Evolutionary conservation across 805 yeast genomes (phyloP).

Genomic region (Metschnikowia bowlesiae): DNA sequence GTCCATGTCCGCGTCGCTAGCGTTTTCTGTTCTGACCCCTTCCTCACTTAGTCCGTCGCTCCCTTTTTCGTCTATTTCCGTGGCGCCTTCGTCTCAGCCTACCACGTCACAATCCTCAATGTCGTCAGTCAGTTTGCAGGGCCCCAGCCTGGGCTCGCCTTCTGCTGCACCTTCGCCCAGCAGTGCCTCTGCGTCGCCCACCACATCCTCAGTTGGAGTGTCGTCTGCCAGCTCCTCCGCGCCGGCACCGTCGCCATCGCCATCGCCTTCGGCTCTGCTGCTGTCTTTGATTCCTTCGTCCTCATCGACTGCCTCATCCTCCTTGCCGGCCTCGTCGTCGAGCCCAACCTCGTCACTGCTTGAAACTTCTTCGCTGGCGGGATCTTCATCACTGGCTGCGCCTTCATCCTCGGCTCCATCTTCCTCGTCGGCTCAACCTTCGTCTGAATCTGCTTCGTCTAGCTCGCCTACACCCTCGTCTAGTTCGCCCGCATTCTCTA

Average conservation of each 20-base stretch:
- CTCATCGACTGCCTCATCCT: background rate
- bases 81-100: background rate
- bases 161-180: too few species aligned
- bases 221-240: too few species aligned
- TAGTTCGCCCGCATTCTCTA: conserved; percentile 9
- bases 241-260: too few species aligned
- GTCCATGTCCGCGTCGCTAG: background rate
- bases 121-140: background rate
- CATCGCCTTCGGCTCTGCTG: background rate
- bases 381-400: background rate
- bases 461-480: conserved; percentile 11
- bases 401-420: background rate
- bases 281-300: background rate
- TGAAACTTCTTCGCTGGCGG: background rate
- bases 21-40: background rate
- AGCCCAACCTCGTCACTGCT: background rate
- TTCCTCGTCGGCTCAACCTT: background rate
- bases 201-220: too few species aligned
- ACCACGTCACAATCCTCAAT: background rate
- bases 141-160: too few species aligned
- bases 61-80: background rate
- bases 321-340: background rate
- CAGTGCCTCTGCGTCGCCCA: too few species aligned
- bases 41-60: background rate
- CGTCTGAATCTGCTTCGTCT: conserved; percentile 2